A percentile compares a stretch with the other conserved stretches of the same genome.
These are phyloP conservation scores for Metahyphopichia silvanorum DNA, from an alignment of 805 yeast genomes.

Conservation along the genomic window DNA sequence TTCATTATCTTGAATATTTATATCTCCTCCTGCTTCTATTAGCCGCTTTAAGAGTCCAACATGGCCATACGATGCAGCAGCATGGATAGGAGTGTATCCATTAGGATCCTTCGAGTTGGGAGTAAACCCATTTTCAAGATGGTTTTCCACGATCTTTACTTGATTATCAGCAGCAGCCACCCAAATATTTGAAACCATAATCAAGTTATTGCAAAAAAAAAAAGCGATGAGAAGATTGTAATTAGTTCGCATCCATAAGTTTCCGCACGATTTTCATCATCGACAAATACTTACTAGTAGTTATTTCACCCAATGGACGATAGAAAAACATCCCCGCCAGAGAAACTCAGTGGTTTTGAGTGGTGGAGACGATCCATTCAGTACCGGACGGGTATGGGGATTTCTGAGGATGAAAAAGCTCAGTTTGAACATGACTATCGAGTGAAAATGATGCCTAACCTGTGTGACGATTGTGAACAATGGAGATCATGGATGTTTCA, in stretches of 20 bases:
- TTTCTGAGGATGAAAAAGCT: constrained; percentile 46
- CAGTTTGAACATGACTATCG: constrained; percentile 60
- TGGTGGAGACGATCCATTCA: constrained; percentile 79
- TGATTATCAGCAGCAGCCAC: constrained; percentile 90
- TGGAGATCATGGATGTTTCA: constrained; percentile 75
- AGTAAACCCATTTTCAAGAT: constrained; percentile 50
- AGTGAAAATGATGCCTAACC: constrained; percentile 36
- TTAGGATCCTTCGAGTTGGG: constrained; percentile 83
- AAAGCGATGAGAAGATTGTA: no score
- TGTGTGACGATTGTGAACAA: constrained; percentile 71
- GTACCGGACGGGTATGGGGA: constrained; percentile 69
- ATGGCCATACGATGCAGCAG: constrained; percentile 94
- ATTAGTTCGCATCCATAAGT: no score
- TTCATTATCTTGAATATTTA: constrained; percentile 78
- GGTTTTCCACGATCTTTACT: constrained; percentile 51
- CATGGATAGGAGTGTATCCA: constrained; percentile 97
- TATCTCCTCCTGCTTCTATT: constrained; percentile 64
- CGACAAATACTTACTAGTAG: no score
- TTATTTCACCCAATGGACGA: background rate
- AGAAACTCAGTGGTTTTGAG: constrained; percentile 51
- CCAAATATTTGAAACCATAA: constrained; percentile 73
- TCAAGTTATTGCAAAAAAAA: background rate
- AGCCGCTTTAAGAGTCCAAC: constrained; percentile 59
- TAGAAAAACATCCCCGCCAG: constrained; percentile 22
- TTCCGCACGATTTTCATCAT: no score